These are phyloP conservation scores for Cladosporium sp. DNA, from an alignment of 2,329 filamentous ascomycete species.

Conservation along the genomic window DNA sequence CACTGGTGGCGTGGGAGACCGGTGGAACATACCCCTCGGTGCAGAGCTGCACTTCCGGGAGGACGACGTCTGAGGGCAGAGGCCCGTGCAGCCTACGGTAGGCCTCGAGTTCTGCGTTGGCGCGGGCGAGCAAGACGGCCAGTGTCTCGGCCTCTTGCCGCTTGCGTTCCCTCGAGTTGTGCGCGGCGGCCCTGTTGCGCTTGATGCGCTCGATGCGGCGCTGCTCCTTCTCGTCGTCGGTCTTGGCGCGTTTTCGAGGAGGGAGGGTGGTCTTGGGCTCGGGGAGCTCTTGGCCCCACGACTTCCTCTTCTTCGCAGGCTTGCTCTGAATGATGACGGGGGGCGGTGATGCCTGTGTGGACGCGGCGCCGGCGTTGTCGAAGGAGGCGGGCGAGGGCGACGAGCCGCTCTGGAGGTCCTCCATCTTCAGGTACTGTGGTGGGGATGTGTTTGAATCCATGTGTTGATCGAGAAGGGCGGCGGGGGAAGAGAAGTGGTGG, in stretches of 20 bases:
- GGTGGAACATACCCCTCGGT: slow-evolving; percentile 18
- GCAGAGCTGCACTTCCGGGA: slow-evolving; percentile 28
- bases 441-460: slow-evolving; percentile 2
- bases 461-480: slow-evolving; percentile 1
- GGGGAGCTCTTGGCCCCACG: slow-evolving; percentile 94
- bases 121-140: slow-evolving; percentile 36
- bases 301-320: slow-evolving; percentile 58
- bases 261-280: slow-evolving; percentile 95
- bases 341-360: slow-evolving; percentile 18
- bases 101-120: slow-evolving; percentile 25
- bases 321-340: slow-evolving; percentile 28
- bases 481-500: slow-evolving; percentile 1
- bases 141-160: slow-evolving; percentile 83
- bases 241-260: slow-evolving; percentile 95
- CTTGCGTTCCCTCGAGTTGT: slow-evolving; percentile 94
- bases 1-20: background rate
- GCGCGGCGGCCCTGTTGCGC: slow-evolving; percentile 88
- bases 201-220: slow-evolving; percentile 94
- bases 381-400: slow-evolving; percentile 16
- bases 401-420: slow-evolving; percentile 19
- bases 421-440: slow-evolving; percentile 20
- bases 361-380: slow-evolving; percentile 4
- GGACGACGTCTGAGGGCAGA: slow-evolving; percentile 26
- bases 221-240: slow-evolving; percentile 97
- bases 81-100: slow-evolving; percentile 27